Percentiles rank a stretch among this genome's conserved stretches.
phyloP scores from a whole-genome alignment of 2,329 filamentous ascomycete species.

The Sphaerostilbella broomeana region DNA sequence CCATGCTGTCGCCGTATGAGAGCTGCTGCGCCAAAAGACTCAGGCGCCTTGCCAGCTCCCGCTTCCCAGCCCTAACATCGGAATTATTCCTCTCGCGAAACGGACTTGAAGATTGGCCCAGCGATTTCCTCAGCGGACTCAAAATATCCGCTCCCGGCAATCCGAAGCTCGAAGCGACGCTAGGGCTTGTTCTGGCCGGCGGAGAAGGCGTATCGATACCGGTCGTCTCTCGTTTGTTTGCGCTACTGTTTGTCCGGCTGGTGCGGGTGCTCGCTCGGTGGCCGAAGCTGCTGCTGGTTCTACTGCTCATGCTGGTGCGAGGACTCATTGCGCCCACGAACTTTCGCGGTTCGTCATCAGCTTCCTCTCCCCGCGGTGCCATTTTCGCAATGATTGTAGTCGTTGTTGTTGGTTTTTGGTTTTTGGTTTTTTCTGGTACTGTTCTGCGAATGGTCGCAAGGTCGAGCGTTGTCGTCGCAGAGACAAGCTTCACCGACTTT shows the following conservation, averaged over 20 bases:
- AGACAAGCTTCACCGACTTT: constrained; percentile 5
- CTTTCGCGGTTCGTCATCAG: constrained; percentile 8
- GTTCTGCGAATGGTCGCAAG: background rate
- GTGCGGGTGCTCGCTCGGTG: constrained; percentile 15
- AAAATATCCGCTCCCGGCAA: constrained; percentile 24
- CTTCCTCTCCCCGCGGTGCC: background rate
- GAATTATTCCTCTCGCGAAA: constrained; percentile 15
- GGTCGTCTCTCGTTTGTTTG: constrained; percentile 12
- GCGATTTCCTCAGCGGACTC: constrained; percentile 27
- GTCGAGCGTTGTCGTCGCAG: too few relatives aligned
- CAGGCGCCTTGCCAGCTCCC: constrained; percentile 39
- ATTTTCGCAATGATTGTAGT: background rate
- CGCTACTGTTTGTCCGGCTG: constrained; percentile 14
- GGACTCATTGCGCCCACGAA: constrained; percentile 14
- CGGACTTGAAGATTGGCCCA: constrained; percentile 15
- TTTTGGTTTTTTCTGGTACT: background rate
- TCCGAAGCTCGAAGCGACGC: constrained; percentile 28
- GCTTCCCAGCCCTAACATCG: constrained; percentile 27
- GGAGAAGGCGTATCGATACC: constrained; percentile 16
- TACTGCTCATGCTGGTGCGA: constrained; percentile 14
- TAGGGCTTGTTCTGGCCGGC: constrained; percentile 27
- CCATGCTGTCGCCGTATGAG: constrained; percentile 27
- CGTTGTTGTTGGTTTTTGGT: background rate
- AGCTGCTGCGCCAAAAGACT: constrained; percentile 34
- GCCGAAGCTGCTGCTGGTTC: constrained; percentile 10